A percentile compares a stretch with the other conserved stretches of the same genome.
Evolutionary conservation across 2,329 filamentous ascomycete genomes (phyloP).

Genomic region (Fusarium chuoi): DNA sequence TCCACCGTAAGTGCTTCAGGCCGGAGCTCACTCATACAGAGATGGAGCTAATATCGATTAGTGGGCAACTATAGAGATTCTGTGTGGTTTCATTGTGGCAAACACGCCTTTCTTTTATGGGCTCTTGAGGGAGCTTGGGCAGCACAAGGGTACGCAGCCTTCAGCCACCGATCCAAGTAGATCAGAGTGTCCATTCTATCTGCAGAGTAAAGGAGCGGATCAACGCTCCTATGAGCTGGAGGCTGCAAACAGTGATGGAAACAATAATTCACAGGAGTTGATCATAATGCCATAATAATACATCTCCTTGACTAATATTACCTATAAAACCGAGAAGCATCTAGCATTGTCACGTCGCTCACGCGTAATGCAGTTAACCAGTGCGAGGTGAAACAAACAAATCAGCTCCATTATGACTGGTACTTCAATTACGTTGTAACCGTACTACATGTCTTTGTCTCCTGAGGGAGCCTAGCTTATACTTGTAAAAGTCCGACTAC

Average conservation of each 20-base stretch:
- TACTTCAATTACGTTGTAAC: neutral
- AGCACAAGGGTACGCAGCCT: neutral
- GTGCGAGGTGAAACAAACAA: neutral
- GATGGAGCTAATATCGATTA: neutral
- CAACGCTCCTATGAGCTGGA: neutral
- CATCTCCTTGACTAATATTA: neutral
- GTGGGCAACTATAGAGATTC: constrained; percentile 46
- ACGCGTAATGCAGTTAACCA: neutral
- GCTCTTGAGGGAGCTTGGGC: neutral
- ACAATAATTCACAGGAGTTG: neutral
- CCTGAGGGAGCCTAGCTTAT: neutral
- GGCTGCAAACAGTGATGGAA: neutral
- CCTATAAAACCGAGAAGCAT: neutral
- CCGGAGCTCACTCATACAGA: neutral
- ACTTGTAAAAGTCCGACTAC: too few relatives aligned
- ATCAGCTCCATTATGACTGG: accelerated
- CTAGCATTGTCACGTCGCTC: accelerated
- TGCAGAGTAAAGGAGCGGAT: neutral
- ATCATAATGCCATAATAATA: neutral
- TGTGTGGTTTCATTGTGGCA: neutral
- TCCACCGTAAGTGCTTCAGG: constrained; percentile 34
- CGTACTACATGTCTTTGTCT: neutral
- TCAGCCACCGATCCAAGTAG: neutral
- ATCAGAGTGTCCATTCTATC: neutral
- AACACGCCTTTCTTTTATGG: constrained; percentile 2